Evolutionary conservation across 2,329 filamentous ascomycete species (phyloP).

Genomic region (Fusarium tjaetaba): DNA sequence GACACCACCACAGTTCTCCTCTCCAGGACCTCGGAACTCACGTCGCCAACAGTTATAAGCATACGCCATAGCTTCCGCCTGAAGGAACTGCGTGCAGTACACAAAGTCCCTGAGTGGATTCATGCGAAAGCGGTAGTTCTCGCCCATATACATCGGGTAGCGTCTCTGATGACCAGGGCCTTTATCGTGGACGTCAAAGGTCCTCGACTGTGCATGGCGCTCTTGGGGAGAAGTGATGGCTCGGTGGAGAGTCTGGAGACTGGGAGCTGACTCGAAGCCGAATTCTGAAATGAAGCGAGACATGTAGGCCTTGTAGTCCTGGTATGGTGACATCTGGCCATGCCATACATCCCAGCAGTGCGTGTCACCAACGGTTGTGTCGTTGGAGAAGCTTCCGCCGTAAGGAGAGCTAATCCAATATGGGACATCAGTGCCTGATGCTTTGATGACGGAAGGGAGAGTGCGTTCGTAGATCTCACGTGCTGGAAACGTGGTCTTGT

Average conservation of each 20-base stretch:
- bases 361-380: not conserved
- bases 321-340: not conserved
- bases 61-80: not conserved
- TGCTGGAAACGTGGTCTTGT: conserved; percentile 7
- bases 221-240: not conserved
- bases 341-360: conserved; percentile 17
- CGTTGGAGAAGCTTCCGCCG: not conserved
- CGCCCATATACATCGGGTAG: conserved; percentile 7
- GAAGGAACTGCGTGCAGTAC: conserved; percentile 1
- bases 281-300: not conserved
- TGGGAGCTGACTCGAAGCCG: not conserved
- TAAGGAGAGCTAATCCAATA: conserved; percentile 8
- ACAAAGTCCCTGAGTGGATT: not conserved
- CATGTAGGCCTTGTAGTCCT: conserved; percentile 2
- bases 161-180: conserved; percentile 3
- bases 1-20: not conserved
- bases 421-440: not conserved
- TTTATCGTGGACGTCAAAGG: not conserved
- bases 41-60: conserved; percentile 13
- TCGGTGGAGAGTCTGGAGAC: fast-evolving
- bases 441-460: not conserved
- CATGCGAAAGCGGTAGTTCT: conserved; percentile 5
- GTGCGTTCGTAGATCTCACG: not conserved
- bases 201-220: not conserved
- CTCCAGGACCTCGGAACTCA: not conserved